Evolutionary conservation across 805 yeast species (phyloP).

Genomic region (Martiniozyma abietophila): DNA sequence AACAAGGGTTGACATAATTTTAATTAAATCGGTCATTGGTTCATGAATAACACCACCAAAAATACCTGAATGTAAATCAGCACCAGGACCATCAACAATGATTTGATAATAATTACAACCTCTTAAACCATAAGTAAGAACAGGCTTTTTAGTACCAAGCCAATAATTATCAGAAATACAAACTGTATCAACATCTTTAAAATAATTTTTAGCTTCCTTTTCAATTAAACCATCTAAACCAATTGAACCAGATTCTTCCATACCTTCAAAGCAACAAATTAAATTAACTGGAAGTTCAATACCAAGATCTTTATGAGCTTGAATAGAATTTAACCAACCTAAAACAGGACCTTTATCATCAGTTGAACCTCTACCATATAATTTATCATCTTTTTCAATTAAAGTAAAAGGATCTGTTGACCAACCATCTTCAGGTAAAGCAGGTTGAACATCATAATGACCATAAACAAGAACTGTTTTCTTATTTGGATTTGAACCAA

Average conservation of each 20-base stretch:
- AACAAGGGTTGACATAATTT: constrained; percentile 69
- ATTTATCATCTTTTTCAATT: constrained; percentile 55
- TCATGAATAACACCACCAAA: constrained; percentile 97
- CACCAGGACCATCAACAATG: constrained; percentile 79
- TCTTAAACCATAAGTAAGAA: constrained; percentile 92
- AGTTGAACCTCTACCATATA: constrained; percentile 90
- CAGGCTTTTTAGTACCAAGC: constrained; percentile 97
- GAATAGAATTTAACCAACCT: constrained; percentile 90
- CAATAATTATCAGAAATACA: constrained; percentile 97
- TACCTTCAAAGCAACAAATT: constrained; percentile 92
- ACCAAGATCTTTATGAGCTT: constrained; percentile 82
- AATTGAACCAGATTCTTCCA: constrained; percentile 96
- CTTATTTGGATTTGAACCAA: constrained; percentile 73
- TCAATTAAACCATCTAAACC: constrained; percentile 83
- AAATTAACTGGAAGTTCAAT: constrained; percentile 89
- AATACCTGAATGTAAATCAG: constrained; percentile 95
- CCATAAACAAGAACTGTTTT: constrained; percentile 90
- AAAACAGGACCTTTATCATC: constrained; percentile 98
- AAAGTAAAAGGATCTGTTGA: constrained; percentile 80
- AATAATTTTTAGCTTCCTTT: constrained; percentile 68
- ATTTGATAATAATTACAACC: constrained; percentile 93
- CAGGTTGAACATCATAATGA: constrained; percentile 98
- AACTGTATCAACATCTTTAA: constrained; percentile 85
- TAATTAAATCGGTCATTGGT: constrained; percentile 89
- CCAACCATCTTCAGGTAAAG: constrained; percentile 91